Evolutionary conservation across 192 early-diverging fungal genomes (phyloP).

Genomic region (Endogone sp.): DNA sequence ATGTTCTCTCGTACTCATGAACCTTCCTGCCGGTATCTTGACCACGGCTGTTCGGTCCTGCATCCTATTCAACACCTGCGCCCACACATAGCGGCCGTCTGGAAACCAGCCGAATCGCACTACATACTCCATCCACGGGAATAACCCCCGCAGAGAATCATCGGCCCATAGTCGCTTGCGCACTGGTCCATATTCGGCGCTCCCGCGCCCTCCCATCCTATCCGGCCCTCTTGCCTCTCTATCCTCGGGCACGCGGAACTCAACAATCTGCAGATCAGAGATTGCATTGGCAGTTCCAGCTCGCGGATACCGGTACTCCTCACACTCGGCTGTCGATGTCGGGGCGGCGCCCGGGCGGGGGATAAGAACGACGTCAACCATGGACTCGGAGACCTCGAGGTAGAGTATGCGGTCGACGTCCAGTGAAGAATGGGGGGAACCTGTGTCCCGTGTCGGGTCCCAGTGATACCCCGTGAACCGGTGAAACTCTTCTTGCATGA

Average conservation of each 20-base stretch:
- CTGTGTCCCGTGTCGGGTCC: conserved; percentile 22
- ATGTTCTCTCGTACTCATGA: conserved; percentile 43
- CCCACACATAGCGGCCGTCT: conserved; percentile 50
- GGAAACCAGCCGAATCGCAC: conserved; percentile 61
- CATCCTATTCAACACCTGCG: conserved; percentile 49
- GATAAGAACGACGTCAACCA: conserved; percentile 49
- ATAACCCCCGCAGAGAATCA: conserved; percentile 33
- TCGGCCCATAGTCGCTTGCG: conserved; percentile 42
- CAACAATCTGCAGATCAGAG: conserved; percentile 48
- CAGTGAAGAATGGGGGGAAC: background rate
- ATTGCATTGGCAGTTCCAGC: conserved; percentile 55
- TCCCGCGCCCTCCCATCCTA: too few species aligned
- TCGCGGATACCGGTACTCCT: conserved; percentile 56
- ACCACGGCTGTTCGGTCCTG: conserved; percentile 52
- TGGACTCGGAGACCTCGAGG: conserved; percentile 49
- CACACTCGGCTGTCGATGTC: conserved; percentile 4
- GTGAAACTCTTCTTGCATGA: conserved; percentile 75
- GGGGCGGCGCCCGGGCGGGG: conserved; percentile 37
- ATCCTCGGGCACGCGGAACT: conserved; percentile 35
- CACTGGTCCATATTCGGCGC: conserved; percentile 22
- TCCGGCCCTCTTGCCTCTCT: conserved; percentile 20
- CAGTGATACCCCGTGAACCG: conserved; percentile 63
- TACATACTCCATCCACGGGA: conserved; percentile 70
- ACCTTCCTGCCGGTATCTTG: conserved; percentile 40
- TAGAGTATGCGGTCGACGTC: conserved; percentile 50